Percentiles rank a stretch among this genome's conserved stretches.
Evolutionary conservation across 2,329 filamentous ascomycete genomes (phyloP).

Genomic region (Nigrograna mackinnonii): DNA sequence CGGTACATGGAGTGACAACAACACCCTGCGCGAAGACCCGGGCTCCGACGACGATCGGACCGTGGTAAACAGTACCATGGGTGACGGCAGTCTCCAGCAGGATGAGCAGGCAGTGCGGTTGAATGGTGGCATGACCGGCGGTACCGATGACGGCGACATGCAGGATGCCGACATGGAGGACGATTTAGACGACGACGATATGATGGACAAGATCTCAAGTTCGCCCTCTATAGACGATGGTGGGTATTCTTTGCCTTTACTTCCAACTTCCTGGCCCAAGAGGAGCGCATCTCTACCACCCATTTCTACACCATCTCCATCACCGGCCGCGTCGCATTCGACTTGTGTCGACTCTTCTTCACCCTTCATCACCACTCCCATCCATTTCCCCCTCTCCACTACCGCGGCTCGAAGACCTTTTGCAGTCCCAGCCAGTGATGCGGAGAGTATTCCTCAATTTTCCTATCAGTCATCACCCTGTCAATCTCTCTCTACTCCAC

Average conservation of each 20-base stretch:
- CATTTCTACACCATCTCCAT: conserved; percentile 29
- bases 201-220: conserved; percentile 98
- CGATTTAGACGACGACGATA: conserved; percentile 83
- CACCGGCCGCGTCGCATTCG: conserved; percentile 28
- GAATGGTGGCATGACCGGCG: conserved; percentile 38
- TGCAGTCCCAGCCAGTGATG: conserved; percentile 32
- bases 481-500: conserved; percentile 34
- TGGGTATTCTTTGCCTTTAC: conserved; percentile 66
- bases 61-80: conserved; percentile 18
- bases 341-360: conserved; percentile 42
- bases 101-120: conserved; percentile 36
- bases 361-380: conserved; percentile 47
- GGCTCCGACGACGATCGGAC: conserved; percentile 64
- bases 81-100: conserved; percentile 22
- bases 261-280: conserved; percentile 40
- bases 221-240: conserved; percentile 99
- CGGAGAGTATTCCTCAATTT: conserved; percentile 26
- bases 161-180: conserved; percentile 70
- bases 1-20: conserved; percentile 49
- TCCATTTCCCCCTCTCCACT: conserved; percentile 45
- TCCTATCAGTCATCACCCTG: conserved; percentile 36
- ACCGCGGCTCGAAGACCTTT: conserved; percentile 22
- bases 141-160: conserved; percentile 53
- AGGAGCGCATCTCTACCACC: conserved; percentile 48
- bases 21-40: conserved; percentile 43